Base-by-base conservation (phyloP, 306 rosid genomes). In the Quercus aquifolioides region DNA sequence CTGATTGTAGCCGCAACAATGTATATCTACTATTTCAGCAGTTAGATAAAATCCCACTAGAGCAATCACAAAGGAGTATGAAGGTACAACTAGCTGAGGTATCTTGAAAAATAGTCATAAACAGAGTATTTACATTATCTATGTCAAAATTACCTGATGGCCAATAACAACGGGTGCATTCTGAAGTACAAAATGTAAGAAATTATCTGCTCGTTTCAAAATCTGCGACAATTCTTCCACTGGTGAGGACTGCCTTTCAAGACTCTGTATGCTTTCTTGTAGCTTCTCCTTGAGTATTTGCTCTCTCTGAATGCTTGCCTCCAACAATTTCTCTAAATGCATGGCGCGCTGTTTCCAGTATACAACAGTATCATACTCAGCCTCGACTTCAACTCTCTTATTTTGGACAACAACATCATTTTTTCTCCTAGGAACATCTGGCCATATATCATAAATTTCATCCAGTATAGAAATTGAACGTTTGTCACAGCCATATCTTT, bases 121-220 rank as follows among this genome's bases (percentile, higher is more conserved):
- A n/a, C 63, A 33, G 33, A 74, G 63, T 23, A 67, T 18, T 54
- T 33, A 74, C 15, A 25, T 6, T 55, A 55, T 25, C 28, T 18
- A 20, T 35, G 19, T 28, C 3, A 51, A 67, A 57, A 4, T 68
- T 88, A 95, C 99, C 98, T 96, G 99, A 87, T 96, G 99, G 64
- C 99, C 99, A 76, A 96, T 91, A 71, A 96, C 99, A 60, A 93
- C 93, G 5, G 99, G 99, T 77, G 99, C 99, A 88, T 96, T 96
- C 81, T 96, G 97, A 64, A 96, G 97, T 19, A 96, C 95, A 84
- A 96, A 96, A 86, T 93, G 98, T 76, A 93, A 86, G 86, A 87
- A 93, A 79, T 93, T 93, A 83, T 93, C 97, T 3, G 98, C 98
- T 76, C 98, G 88, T 75, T 90, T 91, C 71, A 93, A 83, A 80